Conservation (phyloP, 768 basidiomycete species). For the Tylopilus sp. region DNA sequence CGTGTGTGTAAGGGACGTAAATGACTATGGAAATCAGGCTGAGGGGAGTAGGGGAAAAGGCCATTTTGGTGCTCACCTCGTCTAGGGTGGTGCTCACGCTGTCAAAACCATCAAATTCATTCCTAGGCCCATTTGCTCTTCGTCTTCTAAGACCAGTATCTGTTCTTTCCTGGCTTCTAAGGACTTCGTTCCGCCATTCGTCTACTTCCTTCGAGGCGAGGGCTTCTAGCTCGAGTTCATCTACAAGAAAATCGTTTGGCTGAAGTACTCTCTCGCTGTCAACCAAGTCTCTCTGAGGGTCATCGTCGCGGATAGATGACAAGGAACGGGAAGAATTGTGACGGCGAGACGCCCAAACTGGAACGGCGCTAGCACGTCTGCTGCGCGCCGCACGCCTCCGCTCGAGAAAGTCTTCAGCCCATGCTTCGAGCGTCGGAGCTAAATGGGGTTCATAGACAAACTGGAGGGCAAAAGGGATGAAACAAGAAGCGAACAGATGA, state of each 20-base stretch:
- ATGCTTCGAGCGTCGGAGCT: constrained; percentile 54
- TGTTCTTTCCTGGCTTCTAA: constrained; percentile 26
- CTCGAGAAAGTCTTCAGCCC: constrained; percentile 34
- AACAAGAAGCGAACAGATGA: neutral
- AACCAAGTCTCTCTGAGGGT: neutral
- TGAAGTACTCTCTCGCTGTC: constrained; percentile 7
- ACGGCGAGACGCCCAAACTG: constrained; percentile 18
- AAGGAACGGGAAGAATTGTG: constrained; percentile 9
- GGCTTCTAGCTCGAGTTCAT: constrained; percentile 49
- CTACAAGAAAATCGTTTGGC: constrained; percentile 14
- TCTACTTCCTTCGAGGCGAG: constrained; percentile 48
- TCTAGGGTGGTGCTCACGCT: constrained; percentile 36
- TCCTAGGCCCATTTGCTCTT: neutral
- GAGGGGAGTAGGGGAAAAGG: neutral
- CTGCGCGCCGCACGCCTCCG: constrained; percentile 28
- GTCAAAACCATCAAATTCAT: constrained; percentile 18
- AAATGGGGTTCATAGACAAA: constrained; percentile 70
- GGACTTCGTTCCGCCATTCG: constrained; percentile 49
- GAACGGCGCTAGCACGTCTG: constrained; percentile 24
- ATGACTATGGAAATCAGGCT: constrained; percentile 35
- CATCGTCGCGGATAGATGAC: constrained; percentile 6
- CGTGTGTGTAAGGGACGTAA: constrained; percentile 42
- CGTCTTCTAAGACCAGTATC: constrained; percentile 6
- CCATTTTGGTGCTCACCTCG: constrained; percentile 39
- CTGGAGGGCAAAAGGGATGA: constrained; percentile 29